Percentiles rank a stretch among this genome's conserved stretches.
Evolutionary conservation across 176 grass and related monocot genomes (phyloP).

Genomic region (Thalia dealbata): DNA sequence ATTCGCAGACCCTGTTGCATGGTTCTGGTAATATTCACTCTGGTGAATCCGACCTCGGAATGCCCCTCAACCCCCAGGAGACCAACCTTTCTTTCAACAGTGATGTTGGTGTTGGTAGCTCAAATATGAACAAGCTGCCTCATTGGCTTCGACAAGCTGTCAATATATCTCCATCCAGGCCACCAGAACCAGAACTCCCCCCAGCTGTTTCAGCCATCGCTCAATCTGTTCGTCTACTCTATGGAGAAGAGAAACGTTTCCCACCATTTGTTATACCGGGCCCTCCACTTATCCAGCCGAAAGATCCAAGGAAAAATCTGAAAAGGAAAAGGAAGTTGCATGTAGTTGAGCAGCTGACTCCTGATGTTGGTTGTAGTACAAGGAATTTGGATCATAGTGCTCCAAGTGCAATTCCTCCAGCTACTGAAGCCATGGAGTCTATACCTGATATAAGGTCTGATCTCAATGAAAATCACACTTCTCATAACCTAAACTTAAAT

Average conservation of each 20-base stretch:
- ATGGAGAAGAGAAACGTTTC: slow-evolving; percentile 70
- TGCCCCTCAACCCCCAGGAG: slow-evolving; percentile 27
- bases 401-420: slow-evolving; percentile 13
- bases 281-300: slow-evolving; percentile 44
- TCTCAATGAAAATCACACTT: slow-evolving; percentile 11
- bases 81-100: slow-evolving; percentile 27
- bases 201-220: slow-evolving; percentile 69
- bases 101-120: slow-evolving; percentile 36
- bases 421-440: slow-evolving; percentile 21
- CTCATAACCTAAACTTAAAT: slow-evolving; percentile 43
- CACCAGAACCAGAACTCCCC: slow-evolving; percentile 42
- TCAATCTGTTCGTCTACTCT: slow-evolving; percentile 65
- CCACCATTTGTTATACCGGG: slow-evolving; percentile 69
- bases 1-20: slow-evolving; percentile 34
- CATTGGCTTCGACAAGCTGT: slow-evolving; percentile 99
- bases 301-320: slow-evolving; percentile 63
- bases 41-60: slow-evolving; percentile 33
- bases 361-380: slow-evolving; percentile 22
- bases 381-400: slow-evolving; percentile 17
- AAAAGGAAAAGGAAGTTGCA: slow-evolving; percentile 51
- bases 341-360: slow-evolving; percentile 24
- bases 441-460: neutral
- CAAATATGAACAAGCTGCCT: slow-evolving; percentile 70
- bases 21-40: slow-evolving; percentile 34
- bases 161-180: slow-evolving; percentile 39